Conservation (phyloP, 2,329 filamentous ascomycete species). For the Knufia fluminis region DNA sequence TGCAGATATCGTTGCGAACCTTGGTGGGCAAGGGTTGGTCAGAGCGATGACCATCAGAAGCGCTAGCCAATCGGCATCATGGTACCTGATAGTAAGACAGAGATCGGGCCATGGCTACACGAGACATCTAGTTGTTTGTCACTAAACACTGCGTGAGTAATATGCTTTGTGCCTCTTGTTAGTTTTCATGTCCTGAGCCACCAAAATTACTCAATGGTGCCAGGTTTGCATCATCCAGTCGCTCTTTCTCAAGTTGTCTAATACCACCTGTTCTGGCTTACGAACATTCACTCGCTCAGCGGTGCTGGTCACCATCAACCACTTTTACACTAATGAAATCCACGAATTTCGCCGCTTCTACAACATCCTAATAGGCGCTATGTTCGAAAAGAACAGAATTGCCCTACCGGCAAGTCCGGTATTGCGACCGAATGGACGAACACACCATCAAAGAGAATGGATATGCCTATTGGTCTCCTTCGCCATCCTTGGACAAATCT, state of each 20-base stretch:
- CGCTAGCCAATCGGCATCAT: background rate
- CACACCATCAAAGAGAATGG: background rate
- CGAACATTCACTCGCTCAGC: too few species aligned
- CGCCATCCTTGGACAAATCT: slow-evolving; percentile 1
- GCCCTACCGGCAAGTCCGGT: slow-evolving; percentile 1
- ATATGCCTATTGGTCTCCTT: slow-evolving; percentile 1
- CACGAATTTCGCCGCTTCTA: background rate
- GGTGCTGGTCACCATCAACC: slow-evolving; percentile 2
- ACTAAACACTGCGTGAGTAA: background rate
- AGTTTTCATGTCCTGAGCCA: background rate
- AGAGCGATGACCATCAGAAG: background rate
- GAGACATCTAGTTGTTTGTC: background rate
- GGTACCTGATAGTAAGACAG: too few species aligned
- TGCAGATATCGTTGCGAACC: background rate
- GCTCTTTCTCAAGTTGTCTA: background rate
- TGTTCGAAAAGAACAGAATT: slow-evolving; percentile 3
- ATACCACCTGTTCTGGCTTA: background rate
- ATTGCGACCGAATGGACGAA: background rate
- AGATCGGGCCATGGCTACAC: background rate
- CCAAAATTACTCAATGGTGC: background rate
- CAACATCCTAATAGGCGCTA: background rate
- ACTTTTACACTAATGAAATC: background rate
- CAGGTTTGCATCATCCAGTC: background rate
- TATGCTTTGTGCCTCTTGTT: background rate
- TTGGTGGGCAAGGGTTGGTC: background rate